Conservation (phyloP, 75 land plant genomes). For the Selaginella moellendorffii region DNA sequence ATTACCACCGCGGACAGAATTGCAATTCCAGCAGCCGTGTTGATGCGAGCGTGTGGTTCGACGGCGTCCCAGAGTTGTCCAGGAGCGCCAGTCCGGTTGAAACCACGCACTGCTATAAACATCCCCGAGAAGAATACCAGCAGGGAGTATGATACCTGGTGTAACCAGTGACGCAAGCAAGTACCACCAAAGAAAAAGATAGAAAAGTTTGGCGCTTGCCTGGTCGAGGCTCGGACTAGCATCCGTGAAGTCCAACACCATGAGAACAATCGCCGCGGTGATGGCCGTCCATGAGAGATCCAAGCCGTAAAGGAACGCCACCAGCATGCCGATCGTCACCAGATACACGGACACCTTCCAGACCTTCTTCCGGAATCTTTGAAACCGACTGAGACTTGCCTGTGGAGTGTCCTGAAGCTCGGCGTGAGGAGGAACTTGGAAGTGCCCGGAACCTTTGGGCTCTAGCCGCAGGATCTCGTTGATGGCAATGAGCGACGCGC, state of each 20-base stretch:
- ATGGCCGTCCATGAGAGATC: slow-evolving; percentile 57
- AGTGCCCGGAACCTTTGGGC: not conserved
- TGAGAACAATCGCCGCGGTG: slow-evolving; percentile 44
- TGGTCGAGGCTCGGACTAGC: slow-evolving; percentile 42
- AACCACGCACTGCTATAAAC: slow-evolving; percentile 3
- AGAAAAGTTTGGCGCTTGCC: slow-evolving; percentile 19
- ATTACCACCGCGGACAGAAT: not conserved
- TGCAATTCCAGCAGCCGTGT: not conserved
- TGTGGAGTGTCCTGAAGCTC: not conserved
- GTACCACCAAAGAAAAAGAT: not conserved
- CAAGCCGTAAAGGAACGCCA: slow-evolving; percentile 31
- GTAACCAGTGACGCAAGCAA: not conserved
- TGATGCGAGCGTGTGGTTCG: not conserved
- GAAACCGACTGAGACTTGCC: not conserved
- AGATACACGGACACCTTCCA: slow-evolving; percentile 47
- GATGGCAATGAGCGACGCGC: slow-evolving; percentile 5
- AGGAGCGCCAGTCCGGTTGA: slow-evolving; percentile 4
- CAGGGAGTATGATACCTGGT: slow-evolving; percentile 8
- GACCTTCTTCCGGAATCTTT: slow-evolving; percentile 6
- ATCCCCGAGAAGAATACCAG: slow-evolving; percentile 6
- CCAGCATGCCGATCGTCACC: slow-evolving; percentile 40
- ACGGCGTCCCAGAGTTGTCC: not conserved
- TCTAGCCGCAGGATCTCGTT: not conserved
- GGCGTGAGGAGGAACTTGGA: not conserved
- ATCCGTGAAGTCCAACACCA: slow-evolving; percentile 54